Percentiles rank a stretch among this genome's conserved stretches.
Conservation (phyloP, 208 protist genomes). For the Sergeia podlipaevii region DNA sequence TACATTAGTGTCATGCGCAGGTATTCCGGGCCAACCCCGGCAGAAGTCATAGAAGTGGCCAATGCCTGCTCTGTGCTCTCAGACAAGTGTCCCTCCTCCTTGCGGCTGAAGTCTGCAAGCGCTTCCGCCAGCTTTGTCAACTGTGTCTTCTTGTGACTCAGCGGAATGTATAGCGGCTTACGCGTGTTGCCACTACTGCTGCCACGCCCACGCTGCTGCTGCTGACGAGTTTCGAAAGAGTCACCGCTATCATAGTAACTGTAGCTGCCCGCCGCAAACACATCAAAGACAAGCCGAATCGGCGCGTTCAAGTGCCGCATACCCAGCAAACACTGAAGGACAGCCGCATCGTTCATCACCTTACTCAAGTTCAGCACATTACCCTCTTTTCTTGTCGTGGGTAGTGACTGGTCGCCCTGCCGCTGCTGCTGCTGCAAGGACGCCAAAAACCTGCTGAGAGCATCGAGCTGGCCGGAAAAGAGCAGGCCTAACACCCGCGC, state of each 20-base stretch:
- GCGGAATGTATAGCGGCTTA: slow-evolving; percentile 44
- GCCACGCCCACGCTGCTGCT: slow-evolving; percentile 1
- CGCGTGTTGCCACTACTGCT: slow-evolving; percentile 3
- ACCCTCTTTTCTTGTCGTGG: neutral
- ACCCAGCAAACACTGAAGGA: slow-evolving; percentile 42
- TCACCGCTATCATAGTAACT: neutral
- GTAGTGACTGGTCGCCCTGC: neutral
- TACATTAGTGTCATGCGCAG: slow-evolving; percentile 49
- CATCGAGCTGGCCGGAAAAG: slow-evolving; percentile 8
- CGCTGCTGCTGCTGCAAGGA: neutral
- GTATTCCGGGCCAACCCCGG: slow-evolving; percentile 55
- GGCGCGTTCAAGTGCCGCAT: slow-evolving; percentile 62
- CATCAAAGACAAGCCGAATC: slow-evolving; percentile 59
- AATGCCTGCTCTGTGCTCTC: slow-evolving; percentile 22
- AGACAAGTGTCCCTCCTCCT: slow-evolving; percentile 19
- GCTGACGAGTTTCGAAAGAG: slow-evolving; percentile 32
- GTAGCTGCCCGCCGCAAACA: slow-evolving; percentile 13
- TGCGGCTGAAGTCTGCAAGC: slow-evolving; percentile 22
- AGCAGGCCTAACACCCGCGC: slow-evolving; percentile 11
- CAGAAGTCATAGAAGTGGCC: slow-evolving; percentile 35
- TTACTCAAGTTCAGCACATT: neutral
- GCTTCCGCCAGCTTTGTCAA: slow-evolving; percentile 17
- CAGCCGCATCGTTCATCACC: slow-evolving; percentile 21
- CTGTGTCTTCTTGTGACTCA: slow-evolving; percentile 29
- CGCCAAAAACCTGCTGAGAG: too few relatives aligned